A percentile compares a stretch with the other conserved stretches of the same genome.
Evolutionary conservation across 257 asterid species (phyloP).

Genomic region (Rhazya stricta): DNA sequence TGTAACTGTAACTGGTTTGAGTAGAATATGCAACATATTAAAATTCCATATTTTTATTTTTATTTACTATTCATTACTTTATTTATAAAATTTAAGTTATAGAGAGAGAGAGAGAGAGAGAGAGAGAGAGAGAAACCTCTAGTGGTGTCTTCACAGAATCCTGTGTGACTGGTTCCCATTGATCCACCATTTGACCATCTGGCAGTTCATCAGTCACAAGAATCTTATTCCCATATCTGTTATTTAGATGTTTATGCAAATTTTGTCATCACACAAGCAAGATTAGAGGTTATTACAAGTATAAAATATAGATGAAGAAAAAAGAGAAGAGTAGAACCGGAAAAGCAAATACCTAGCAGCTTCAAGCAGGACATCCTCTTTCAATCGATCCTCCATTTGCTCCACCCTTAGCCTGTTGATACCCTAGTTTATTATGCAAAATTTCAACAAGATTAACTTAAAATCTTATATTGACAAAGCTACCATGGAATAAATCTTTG

Average conservation of each 20-base stretch:
- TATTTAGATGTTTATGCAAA: conserved; percentile 29
- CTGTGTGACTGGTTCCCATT: conserved; percentile 88
- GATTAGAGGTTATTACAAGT: background rate
- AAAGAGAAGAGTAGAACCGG: conserved; percentile 14
- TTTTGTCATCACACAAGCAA: conserved; percentile 3
- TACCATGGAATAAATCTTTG: background rate
- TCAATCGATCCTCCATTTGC: conserved; percentile 97
- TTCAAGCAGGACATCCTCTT: conserved; percentile 82
- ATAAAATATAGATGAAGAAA: background rate
- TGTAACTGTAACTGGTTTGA: conserved; percentile 8
- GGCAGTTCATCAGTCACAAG: conserved; percentile 98
- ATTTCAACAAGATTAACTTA: conserved; percentile 26
- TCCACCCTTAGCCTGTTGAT: conserved; percentile 95
- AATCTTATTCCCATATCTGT: conserved; percentile 95
- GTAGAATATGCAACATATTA: background rate
- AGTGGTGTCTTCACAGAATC: conserved; percentile 90
- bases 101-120: too few relatives aligned
- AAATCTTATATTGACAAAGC: background rate
- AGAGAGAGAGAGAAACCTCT: conserved; percentile 42
- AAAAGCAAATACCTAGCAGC: conserved; percentile 62
- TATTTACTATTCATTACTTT: too few relatives aligned
- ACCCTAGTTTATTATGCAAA: conserved; percentile 79
- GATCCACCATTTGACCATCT: conserved; percentile 99
- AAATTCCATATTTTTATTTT: background rate
- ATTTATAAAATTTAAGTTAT: too few relatives aligned